Evolutionary conservation across 177 flowering plant genomes (phyloP).

Genomic region (Vitis hybrid): DNA sequence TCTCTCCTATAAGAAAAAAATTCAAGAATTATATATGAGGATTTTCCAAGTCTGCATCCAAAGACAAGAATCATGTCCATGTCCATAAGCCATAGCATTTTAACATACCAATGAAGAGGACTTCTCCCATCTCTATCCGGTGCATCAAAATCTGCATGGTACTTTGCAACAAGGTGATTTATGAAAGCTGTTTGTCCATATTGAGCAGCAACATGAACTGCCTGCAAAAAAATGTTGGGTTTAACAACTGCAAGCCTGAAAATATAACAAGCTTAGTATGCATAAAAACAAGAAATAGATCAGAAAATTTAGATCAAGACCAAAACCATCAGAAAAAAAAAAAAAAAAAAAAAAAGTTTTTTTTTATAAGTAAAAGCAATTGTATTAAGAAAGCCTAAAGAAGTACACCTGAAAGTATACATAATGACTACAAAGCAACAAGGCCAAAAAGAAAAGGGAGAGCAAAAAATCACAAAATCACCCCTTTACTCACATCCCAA

Average conservation of each 20-base stretch:
- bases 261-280: background rate
- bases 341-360: no score
- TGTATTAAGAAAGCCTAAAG: no score
- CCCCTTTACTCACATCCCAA: no score
- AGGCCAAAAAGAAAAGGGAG: no score
- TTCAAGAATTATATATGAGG: no score
- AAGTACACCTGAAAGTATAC: no score
- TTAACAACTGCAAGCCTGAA: background rate
- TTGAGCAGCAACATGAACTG: slow-evolving; percentile 95
- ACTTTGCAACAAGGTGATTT: slow-evolving; percentile 68
- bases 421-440: no score
- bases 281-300: slow-evolving; percentile 1
- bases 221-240: slow-evolving; percentile 44
- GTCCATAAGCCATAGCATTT: slow-evolving; percentile 1
- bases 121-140: slow-evolving; percentile 88
- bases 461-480: no score
- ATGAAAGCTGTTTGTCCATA: slow-evolving; percentile 93
- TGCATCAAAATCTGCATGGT: slow-evolving; percentile 79
- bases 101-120: slow-evolving; percentile 89
- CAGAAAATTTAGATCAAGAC: background rate
- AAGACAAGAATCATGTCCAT: no score
- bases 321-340: background rate
- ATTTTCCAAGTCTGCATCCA: no score
- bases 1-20: no score
- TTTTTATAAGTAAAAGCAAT: no score